Conservation (phyloP, 352 stramenopile genomes). For the Pythium scleroteichum region DNA sequence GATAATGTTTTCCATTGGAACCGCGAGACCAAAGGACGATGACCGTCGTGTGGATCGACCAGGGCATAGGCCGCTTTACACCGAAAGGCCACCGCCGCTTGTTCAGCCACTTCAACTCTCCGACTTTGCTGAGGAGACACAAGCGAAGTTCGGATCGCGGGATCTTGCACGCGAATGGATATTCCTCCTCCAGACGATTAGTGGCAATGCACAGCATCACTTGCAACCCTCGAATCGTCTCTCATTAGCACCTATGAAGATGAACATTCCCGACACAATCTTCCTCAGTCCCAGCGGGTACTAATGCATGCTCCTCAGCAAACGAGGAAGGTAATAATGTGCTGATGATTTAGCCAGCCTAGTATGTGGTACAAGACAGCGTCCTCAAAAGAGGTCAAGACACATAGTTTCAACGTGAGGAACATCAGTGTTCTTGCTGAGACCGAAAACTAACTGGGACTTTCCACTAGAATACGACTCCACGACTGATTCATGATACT, state of each 20-base stretch:
- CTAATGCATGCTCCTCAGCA: background rate
- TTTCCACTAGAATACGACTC: conserved; percentile 36
- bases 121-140: conserved; percentile 37
- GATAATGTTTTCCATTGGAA: too few species aligned
- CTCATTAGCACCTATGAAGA: conserved; percentile 36
- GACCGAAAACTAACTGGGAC: background rate
- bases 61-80: conserved; percentile 37
- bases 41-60: background rate
- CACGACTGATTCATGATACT: conserved; percentile 40
- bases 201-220: background rate
- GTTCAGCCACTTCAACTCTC: conserved; percentile 50
- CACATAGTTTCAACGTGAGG: conserved; percentile 37
- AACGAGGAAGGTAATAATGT: background rate
- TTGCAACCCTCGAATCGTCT: background rate
- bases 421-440: background rate
- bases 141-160: conserved; percentile 26
- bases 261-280: conserved; percentile 59
- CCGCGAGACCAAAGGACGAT: background rate
- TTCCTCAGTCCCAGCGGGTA: conserved; percentile 62
- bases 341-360: conserved; percentile 37
- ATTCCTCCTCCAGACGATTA: conserved; percentile 52
- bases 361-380: conserved; percentile 64
- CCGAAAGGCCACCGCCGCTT: conserved; percentile 46
- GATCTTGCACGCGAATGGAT: conserved; percentile 68
- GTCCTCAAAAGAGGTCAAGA: conserved; percentile 44